phyloP scores from a whole-genome alignment of 306 rosid genomes.

The Acacia crassicarpa region DNA sequence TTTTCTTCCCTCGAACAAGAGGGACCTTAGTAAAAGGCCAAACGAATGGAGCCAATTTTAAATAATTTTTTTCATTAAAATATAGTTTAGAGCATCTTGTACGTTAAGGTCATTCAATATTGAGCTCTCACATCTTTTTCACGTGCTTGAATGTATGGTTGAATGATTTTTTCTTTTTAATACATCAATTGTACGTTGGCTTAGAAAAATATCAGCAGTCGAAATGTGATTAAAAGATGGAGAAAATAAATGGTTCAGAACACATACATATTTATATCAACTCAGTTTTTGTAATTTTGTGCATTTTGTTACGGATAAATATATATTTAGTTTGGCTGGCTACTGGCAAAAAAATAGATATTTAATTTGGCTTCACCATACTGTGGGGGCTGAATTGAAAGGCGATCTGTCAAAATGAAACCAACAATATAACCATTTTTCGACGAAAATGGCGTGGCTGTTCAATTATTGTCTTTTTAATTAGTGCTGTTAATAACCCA shows the following conservation, averaged over 20 bases:
- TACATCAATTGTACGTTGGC: not conserved
- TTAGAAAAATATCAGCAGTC: not conserved
- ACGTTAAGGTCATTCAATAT: not conserved
- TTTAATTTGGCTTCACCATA: no score
- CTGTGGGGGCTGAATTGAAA: no score
- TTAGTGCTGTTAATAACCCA: no score
- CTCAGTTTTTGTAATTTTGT: not conserved
- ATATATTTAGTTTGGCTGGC: not conserved
- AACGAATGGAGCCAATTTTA: not conserved
- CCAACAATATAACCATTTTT: not conserved
- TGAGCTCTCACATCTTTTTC: not conserved
- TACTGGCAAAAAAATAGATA: not conserved
- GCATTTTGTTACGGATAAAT: not conserved
- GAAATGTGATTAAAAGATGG: not conserved
- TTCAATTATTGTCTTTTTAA: no score
- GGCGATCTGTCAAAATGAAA: not conserved
- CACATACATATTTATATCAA: not conserved
- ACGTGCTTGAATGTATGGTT: not conserved
- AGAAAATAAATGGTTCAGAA: not conserved
- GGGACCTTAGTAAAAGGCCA: not conserved
- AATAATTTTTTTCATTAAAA: not conserved
- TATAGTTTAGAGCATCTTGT: not conserved
- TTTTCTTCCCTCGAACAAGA: not conserved
- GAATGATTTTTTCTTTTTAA: not conserved
- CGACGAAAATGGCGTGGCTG: not conserved